Percentiles rank a stretch among this genome's conserved stretches.
Evolutionary conservation across 768 basidiomycete genomes (phyloP).

Genomic region (Scleroderma bovista): DNA sequence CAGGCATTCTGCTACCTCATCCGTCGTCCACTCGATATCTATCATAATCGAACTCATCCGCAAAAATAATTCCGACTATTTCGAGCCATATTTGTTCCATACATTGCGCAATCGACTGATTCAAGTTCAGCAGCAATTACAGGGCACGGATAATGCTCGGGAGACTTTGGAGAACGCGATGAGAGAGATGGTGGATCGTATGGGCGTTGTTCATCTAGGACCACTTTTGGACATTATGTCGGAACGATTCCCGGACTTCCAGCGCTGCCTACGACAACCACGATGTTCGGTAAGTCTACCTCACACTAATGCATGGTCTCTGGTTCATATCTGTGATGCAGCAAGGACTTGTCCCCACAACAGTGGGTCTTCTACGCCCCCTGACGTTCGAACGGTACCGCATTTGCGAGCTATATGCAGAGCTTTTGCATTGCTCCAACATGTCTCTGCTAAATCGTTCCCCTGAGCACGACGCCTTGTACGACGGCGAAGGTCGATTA

Average conservation of each 20-base stretch:
- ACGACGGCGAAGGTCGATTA: conserved; percentile 78
- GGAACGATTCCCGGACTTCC: conserved; percentile 61
- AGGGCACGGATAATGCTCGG: conserved; percentile 52
- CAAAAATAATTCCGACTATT: conserved; percentile 98
- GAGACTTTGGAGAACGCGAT: conserved; percentile 66
- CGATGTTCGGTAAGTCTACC: conserved; percentile 61
- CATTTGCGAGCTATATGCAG: conserved; percentile 94
- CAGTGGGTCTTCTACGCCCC: conserved; percentile 67
- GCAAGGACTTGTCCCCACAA: conserved; percentile 66
- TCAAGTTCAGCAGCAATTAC: conserved; percentile 70
- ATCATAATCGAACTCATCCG: conserved; percentile 92
- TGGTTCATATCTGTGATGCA: conserved; percentile 26
- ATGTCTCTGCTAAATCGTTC: conserved; percentile 93
- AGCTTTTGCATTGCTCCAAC: conserved; percentile 95
- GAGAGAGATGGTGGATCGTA: conserved; percentile 75
- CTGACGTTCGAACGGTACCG: conserved; percentile 94
- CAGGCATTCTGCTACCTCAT: conserved; percentile 60
- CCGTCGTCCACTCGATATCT: conserved; percentile 79
- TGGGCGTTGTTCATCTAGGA: conserved; percentile 90
- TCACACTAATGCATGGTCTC: conserved; percentile 2
- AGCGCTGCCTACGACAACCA: conserved; percentile 63
- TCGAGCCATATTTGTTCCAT: conserved; percentile 96
- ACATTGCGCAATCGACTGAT: conserved; percentile 88
- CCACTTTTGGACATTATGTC: conserved; percentile 71
- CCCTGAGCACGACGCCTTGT: conserved; percentile 59